Base-by-base conservation (phyloP, 306 rosid species). In the Senna tora region DNA sequence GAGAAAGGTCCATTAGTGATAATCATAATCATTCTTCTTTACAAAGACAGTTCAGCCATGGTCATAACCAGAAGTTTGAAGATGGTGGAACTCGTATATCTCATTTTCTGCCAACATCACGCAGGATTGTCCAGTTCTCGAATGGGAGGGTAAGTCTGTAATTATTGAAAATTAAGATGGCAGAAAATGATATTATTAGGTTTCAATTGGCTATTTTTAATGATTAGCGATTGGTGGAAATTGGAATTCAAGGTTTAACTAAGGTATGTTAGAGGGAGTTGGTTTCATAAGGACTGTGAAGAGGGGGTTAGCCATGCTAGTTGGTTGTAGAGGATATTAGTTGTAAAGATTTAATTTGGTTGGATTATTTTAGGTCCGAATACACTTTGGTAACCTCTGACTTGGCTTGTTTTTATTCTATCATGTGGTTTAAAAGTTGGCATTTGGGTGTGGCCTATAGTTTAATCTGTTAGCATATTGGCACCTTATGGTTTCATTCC, bases 41-140 rank as follows among this genome's bases (percentile, higher is more conserved):
- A 28, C 87, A 78, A 82, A 79, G 85, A 78, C 85, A 78, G 71
- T 84, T 93, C 73, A 93, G 98, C 81, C 90, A 86, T 46, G 97
- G 97, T 49, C 94, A 88, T 51, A 75, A 89, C 75, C 97, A 86
- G 65, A 91, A 86, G 69, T 75, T 89, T 33, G 96, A 90, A 54
- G 91, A 86, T 65, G 87, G 96, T 55, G 92, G 83, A 70, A 77
- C 90, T 73, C 87, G 85, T 52, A 75, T 89, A 75, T 89, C 99
- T 71, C 97, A 92, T 52, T 95, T 95, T 87, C 82, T 95, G 54
- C 97, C 96, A 17, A 95, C 97, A 32, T 95, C 97, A 25, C 86
- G 92, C 21, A 81, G 96, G 65, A 93, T 93, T 78, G 99, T 91
- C 67, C 99, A 95, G 77, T 95, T 95, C 75, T 95, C 99, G 22